phyloP scores from a whole-genome alignment of 2,329 filamentous ascomycete genomes.

The Xylaria sp. region DNA sequence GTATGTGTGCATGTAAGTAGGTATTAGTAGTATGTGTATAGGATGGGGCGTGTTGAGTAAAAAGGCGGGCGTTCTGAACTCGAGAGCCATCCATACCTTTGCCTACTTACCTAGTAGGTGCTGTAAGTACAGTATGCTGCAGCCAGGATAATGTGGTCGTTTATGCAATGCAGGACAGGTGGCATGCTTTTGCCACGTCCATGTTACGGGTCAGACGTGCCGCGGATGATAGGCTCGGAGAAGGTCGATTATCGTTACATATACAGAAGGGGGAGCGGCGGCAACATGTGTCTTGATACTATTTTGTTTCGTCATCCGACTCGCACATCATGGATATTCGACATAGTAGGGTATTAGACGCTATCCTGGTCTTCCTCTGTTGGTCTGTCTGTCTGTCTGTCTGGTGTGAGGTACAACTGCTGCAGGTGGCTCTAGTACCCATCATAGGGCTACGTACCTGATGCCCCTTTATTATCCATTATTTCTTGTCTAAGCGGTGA shows the following conservation, averaged over 20 bases:
- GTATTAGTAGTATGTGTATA: too few species aligned
- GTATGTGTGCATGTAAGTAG: too few species aligned
- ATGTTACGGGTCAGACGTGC: slow-evolving; percentile 23
- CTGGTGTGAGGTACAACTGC: too few species aligned
- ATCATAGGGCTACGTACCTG: too few species aligned
- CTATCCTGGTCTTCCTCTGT: too few species aligned
- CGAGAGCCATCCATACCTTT: too few species aligned
- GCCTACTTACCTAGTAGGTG: too few species aligned
- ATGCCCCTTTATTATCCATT: too few species aligned
- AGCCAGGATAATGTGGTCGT: slow-evolving; percentile 33
- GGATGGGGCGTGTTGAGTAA: neutral
- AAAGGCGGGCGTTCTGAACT: slow-evolving; percentile 1
- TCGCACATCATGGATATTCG: neutral
- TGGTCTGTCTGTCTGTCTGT: too few species aligned
- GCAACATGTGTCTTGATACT: slow-evolving; percentile 3
- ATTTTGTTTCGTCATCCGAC: neutral
- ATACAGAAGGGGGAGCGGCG: slow-evolving; percentile 14
- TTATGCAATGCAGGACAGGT: slow-evolving; percentile 47
- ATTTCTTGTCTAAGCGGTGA: too few species aligned
- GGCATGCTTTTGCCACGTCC: slow-evolving; percentile 43
- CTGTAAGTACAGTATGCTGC: neutral
- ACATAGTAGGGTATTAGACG: too few species aligned
- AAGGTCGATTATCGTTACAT: slow-evolving; percentile 6
- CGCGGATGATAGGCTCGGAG: slow-evolving; percentile 25
- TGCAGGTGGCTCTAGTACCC: too few species aligned